Percentiles rank a stretch among this genome's conserved stretches.
Conservation (phyloP, 2,329 filamentous ascomycete genomes). For the Chalaropsis thielavioides region DNA sequence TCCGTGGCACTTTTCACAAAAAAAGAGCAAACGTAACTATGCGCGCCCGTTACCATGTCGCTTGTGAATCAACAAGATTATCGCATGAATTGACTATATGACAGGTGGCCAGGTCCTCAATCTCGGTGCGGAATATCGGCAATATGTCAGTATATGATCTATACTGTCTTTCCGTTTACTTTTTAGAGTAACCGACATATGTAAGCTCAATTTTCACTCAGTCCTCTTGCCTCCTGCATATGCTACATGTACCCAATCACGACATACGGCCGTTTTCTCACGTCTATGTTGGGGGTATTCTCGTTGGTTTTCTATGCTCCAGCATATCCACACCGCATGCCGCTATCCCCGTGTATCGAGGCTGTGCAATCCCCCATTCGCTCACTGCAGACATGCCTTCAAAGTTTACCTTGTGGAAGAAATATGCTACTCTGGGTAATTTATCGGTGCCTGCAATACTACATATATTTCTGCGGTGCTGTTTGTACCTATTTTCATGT, state of each 20-base stretch:
- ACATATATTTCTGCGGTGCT: too few species aligned
- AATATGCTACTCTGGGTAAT: background rate
- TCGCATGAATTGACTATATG: background rate
- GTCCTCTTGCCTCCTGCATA: background rate
- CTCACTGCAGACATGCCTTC: background rate
- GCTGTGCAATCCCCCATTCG: background rate
- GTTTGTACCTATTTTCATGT: too few species aligned
- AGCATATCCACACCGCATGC: background rate
- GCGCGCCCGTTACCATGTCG: background rate
- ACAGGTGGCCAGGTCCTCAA: background rate
- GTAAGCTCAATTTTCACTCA: background rate
- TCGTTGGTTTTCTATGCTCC: background rate
- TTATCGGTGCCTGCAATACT: background rate
- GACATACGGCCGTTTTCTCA: background rate
- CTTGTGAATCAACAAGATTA: background rate
- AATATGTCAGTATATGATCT: background rate
- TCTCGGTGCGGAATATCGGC: background rate
- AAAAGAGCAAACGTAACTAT: background rate
- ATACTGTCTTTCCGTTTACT: background rate
- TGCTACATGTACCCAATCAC: background rate
- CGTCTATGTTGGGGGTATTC: background rate
- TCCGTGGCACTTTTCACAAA: background rate
- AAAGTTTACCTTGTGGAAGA: background rate
- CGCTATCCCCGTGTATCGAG: background rate
- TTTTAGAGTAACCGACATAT: background rate